phyloP scores from a whole-genome alignment of 2,329 filamentous ascomycete species.

The Hypoxylon sp. region DNA sequence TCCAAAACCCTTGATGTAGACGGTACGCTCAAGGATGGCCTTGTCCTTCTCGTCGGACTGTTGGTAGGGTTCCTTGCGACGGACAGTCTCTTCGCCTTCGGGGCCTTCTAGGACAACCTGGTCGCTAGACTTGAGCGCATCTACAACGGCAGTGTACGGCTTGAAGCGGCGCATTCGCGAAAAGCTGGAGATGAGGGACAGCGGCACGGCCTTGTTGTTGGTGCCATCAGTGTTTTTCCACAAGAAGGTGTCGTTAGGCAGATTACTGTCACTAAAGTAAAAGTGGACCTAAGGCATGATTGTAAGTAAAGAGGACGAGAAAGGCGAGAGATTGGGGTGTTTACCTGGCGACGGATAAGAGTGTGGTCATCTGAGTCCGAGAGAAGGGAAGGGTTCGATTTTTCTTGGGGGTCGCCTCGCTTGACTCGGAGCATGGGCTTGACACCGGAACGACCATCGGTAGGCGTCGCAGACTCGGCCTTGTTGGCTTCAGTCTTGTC shows the following conservation, averaged over 20 bases:
- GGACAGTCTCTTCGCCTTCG: conserved; percentile 74
- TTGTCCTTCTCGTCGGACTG: conserved; percentile 65
- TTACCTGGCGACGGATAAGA: conserved; percentile 84
- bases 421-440: conserved; percentile 55
- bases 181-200: conserved; percentile 83
- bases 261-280: conserved; percentile 61
- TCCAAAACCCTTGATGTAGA: conserved; percentile 96
- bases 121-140: conserved; percentile 80
- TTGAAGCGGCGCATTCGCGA: conserved; percentile 97
- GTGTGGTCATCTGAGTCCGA: conserved; percentile 78
- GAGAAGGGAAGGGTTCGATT: conserved; percentile 73
- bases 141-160: conserved; percentile 82
- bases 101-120: conserved; percentile 77
- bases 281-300: conserved; percentile 55
- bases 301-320: conserved; percentile 1
- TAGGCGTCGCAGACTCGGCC: conserved; percentile 32
- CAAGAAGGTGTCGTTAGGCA: conserved; percentile 88
- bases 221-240: conserved; percentile 79
- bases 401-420: conserved; percentile 63
- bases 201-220: conserved; percentile 80
- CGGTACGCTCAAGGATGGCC: conserved; percentile 73
- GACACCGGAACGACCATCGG: conserved; percentile 38
- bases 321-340: conserved; percentile 20
- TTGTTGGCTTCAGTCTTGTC: conserved; percentile 39
- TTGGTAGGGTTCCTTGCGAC: conserved; percentile 77